These are phyloP conservation scores for Cucumis melo DNA, from an alignment of 306 rosid genomes.

Conservation along the genomic window DNA sequence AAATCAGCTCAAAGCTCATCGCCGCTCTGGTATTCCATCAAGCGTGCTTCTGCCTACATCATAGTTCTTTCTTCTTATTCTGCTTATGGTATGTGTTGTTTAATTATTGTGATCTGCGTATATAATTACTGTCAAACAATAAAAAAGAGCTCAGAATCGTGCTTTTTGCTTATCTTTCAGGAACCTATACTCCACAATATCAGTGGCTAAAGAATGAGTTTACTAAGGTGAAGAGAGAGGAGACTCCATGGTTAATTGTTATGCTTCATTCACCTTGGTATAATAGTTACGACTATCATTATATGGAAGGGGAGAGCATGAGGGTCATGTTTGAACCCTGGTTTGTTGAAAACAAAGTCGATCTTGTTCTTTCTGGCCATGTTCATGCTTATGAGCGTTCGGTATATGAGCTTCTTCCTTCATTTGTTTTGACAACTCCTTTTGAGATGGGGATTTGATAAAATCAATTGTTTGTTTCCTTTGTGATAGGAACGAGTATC, in stretches of 20 bases:
- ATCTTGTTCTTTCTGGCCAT: constrained; percentile 18
- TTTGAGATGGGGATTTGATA: neutral
- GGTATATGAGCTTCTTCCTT: neutral
- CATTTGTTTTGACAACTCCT: neutral
- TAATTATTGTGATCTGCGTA: neutral
- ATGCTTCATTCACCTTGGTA: constrained; percentile 32
- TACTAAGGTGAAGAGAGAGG: constrained; percentile 25
- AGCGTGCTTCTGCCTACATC: constrained; percentile 17
- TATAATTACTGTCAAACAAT: neutral
- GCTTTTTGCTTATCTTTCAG: constrained; percentile 5
- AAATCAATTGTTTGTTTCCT: neutral
- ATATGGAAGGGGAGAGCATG: constrained; percentile 32
- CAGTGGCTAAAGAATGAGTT: constrained; percentile 30
- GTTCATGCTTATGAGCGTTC: constrained; percentile 20
- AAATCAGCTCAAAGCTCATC: constrained; percentile 20
- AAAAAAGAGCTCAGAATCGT: neutral
- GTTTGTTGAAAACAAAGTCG: constrained; percentile 18
- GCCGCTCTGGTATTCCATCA: constrained; percentile 25
- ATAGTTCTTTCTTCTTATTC: constrained; percentile 12
- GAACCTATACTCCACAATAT: constrained; percentile 39
- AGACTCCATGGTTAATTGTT: constrained; percentile 45
- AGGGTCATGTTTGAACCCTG: constrained; percentile 20
- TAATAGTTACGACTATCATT: constrained; percentile 23
- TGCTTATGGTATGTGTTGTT: constrained; percentile 6
- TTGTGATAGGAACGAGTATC: constrained; percentile 1